Evolutionary conservation across 2,329 filamentous ascomycete genomes (phyloP), one percentile per base, ranked within the genome.

Genomic region (Penicillium sp.): DNA sequence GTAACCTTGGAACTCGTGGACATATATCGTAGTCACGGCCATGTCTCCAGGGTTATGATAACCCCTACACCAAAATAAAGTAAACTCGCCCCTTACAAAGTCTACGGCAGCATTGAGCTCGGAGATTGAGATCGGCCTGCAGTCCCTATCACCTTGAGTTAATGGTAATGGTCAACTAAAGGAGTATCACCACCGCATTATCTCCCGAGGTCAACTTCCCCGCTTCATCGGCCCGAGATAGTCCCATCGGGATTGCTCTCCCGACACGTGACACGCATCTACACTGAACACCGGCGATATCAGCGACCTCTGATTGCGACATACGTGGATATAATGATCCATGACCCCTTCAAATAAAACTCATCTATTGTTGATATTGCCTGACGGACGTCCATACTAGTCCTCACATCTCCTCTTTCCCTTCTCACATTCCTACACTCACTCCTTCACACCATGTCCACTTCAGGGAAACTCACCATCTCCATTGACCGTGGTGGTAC

Each of bases 401-500:
- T 27, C 24, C 24, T 27, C 24, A 18, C 44, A 45, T 46, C 22
- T 29, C 18, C 14, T 16, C 6, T n/a, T 14, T 21, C 18, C 24
- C 34, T 18, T 22, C 32, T 34, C 32, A 27, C 29, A 10, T 16
- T 46, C 45, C 38, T n/a, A 11, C 45, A 21, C 32, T 10, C 14
- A 31, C 44, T 38, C 40, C 11, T 27, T n/a, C 34, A 36, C 38
- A 40, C 7, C 32, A 71, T 71, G 68, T 54, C 62, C 42, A 58
- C 59, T 32, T 48, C 60, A n/a, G 65, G 60, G 52, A 72, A 70
- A 57, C 64, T 72, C 29, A 72, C 70, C 5, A 72, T 72, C 48
- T 72, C 69, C 18, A 72, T 72, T 38, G 73, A 75, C 50, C 65
- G 73, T n/a, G 73, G 73, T 27, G 73, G 73, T 16, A 75, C 72